Percentiles rank a stretch among this genome's conserved stretches.
Conservation (phyloP, 331 rosid genomes). For the Pyrus hybrid region DNA sequence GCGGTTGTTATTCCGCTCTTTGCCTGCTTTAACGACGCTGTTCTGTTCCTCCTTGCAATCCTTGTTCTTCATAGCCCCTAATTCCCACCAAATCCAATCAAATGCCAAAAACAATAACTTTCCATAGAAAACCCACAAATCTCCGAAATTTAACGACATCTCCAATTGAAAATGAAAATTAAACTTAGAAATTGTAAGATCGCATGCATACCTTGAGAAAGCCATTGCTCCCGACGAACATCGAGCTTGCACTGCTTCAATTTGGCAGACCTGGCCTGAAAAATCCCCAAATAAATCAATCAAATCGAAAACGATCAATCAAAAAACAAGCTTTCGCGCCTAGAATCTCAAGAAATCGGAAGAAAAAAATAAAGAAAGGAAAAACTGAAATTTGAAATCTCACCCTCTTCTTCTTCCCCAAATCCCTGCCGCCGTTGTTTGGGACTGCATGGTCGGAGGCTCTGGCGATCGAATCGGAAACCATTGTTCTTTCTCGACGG, state of each 20-base stretch:
- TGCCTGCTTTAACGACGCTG: conserved; percentile 22
- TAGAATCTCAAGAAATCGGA: neutral
- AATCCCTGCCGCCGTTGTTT: conserved; percentile 54
- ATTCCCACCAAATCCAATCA: conserved; percentile 10
- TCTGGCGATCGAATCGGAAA: conserved; percentile 66
- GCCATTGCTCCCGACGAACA: conserved; percentile 98
- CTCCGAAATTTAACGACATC: neutral
- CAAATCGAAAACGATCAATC: neutral
- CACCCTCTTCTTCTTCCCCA: conserved; percentile 94
- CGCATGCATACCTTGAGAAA: conserved; percentile 56
- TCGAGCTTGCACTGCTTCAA: conserved; percentile 96
- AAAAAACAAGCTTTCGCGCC: neutral
- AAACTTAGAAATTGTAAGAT: neutral
- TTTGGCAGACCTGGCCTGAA: conserved; percentile 89
- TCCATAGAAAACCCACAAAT: neutral
- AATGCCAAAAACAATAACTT: neutral
- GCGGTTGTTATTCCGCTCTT: conserved; percentile 19
- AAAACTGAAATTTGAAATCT: conserved; percentile 1
- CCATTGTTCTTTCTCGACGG: conserved; percentile 28
- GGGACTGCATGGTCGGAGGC: conserved; percentile 61
- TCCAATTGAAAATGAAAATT: neutral
- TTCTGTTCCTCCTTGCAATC: conserved; percentile 45
- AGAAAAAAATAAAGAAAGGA: neutral
- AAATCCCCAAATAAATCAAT: neutral
- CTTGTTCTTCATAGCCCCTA: conserved; percentile 61